These are phyloP conservation scores for Trichomonas gallinae DNA, from an alignment of 208 protist species.

Conservation along the genomic window DNA sequence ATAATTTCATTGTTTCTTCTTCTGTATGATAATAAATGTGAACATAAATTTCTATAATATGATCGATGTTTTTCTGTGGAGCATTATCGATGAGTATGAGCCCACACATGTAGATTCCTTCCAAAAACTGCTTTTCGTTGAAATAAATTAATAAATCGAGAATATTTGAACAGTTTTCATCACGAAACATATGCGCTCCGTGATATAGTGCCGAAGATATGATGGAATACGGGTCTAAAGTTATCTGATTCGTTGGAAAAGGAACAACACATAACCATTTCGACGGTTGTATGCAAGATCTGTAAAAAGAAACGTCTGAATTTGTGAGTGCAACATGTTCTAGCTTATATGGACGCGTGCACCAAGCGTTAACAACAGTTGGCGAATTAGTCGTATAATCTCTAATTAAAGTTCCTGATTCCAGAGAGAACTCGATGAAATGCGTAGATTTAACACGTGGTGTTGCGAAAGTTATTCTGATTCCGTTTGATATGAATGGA, in stretches of 20 bases:
- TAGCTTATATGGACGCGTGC: not conserved
- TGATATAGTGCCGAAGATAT: not conserved
- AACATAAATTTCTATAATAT: not conserved
- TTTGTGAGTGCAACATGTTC: not conserved
- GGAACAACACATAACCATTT: not conserved
- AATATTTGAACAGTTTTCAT: not conserved
- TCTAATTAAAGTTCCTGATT: not conserved
- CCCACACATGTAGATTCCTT: not conserved
- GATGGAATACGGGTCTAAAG: too few species aligned
- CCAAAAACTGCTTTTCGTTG: too few species aligned
- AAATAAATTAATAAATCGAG: not conserved
- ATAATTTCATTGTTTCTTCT: too few species aligned
- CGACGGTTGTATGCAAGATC: not conserved
- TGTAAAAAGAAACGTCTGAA: not conserved
- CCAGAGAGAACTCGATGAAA: not conserved
- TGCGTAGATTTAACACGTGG: not conserved
- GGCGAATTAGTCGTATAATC: not conserved
- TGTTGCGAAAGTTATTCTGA: not conserved
- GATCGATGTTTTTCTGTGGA: not conserved
- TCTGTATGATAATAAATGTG: not conserved
- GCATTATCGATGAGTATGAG: not conserved
- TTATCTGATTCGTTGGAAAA: not conserved
- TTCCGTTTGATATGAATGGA: not conserved
- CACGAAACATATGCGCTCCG: not conserved
- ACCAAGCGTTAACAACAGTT: not conserved